Conservation (phyloP, 345 rosid genomes). For the Citrus unshiu region DNA sequence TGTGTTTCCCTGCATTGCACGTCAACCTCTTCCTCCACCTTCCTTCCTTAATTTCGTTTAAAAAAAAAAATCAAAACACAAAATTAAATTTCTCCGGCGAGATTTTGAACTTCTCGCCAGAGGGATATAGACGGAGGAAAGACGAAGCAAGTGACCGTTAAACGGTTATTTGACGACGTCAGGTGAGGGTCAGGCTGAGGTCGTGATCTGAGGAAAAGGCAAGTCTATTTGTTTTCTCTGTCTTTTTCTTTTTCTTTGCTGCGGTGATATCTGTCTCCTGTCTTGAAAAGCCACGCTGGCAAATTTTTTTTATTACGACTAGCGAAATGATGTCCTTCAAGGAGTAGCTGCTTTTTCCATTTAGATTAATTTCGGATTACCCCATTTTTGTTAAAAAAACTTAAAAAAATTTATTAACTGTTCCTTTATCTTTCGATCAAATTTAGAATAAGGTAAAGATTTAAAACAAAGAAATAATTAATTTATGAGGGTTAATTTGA, state of each 20-base stretch:
- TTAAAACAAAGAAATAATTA: no score
- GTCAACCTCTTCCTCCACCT: slow-evolving; percentile 33
- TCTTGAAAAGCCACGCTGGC: slow-evolving; percentile 5
- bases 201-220: neutral
- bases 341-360: no score
- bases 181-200: slow-evolving; percentile 10
- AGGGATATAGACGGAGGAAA: slow-evolving; percentile 8
- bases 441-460: no score
- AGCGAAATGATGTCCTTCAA: neutral
- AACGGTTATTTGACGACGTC: slow-evolving; percentile 21
- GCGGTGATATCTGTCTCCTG: neutral
- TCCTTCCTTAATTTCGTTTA: neutral
- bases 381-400: no score
- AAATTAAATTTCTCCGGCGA: slow-evolving; percentile 34
- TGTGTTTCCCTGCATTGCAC: slow-evolving; percentile 52
- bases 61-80: neutral
- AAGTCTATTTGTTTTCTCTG: neutral
- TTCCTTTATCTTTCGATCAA: no score
- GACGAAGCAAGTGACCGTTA: slow-evolving; percentile 16
- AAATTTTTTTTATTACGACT: neutral
- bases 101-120: slow-evolving; percentile 31
- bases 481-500: no score
- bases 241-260: neutral
- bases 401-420: no score
- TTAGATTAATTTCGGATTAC: no score